These are phyloP conservation scores for Pseudognaphalium luteoalbum DNA, from an alignment of 129 eudicot species.

Conservation along the genomic window DNA sequence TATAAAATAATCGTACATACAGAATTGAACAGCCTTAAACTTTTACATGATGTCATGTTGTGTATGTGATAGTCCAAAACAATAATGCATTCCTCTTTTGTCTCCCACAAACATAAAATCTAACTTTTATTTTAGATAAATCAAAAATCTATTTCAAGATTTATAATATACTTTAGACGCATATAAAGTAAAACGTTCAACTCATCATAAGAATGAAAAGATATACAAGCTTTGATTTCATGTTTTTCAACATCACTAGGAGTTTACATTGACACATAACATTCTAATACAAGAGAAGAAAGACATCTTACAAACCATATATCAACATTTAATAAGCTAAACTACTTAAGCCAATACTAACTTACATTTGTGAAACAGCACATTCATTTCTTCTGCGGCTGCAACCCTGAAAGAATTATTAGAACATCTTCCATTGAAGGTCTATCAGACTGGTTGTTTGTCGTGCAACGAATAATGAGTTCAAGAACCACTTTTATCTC, in stretches of 20 bases:
- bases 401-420: constrained; percentile 54
- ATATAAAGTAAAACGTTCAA: background rate
- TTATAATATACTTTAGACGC: no score
- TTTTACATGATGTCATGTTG: no score
- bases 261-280: constrained; percentile 19
- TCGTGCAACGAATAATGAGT: constrained; percentile 64
- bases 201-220: background rate
- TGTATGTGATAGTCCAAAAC: no score
- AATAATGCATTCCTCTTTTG: no score
- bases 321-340: constrained; percentile 25
- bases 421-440: constrained; percentile 74
- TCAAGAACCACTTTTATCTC: constrained; percentile 55
- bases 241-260: constrained; percentile 20
- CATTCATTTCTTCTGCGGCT: constrained; percentile 32
- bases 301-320: constrained; percentile 33
- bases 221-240: constrained; percentile 13
- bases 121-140: no score
- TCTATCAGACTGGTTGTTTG: constrained; percentile 55
- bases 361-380: constrained; percentile 11
- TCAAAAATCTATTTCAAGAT: no score
- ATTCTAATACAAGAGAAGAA: constrained; percentile 32
- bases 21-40: no score
- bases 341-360: constrained; percentile 14
- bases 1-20: no score
- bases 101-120: no score